Evolutionary conservation across 371 early-diverging fungal genomes (phyloP).

Genomic region (Mucor lusitanicus): DNA sequence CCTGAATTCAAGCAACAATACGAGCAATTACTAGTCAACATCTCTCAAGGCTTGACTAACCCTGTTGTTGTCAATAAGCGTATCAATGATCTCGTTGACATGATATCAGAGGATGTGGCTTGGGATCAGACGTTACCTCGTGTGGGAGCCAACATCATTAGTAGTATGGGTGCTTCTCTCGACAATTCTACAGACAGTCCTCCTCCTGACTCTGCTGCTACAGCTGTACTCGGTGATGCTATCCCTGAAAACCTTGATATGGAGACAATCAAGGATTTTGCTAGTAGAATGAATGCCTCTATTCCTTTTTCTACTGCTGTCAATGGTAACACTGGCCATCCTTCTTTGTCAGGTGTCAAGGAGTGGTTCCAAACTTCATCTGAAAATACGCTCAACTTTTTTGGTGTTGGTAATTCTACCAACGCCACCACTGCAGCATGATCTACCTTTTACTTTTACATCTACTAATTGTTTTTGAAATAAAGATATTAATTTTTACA

Average conservation of each 20-base stretch:
- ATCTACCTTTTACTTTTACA: neutral
- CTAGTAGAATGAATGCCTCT: neutral
- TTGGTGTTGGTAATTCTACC: neutral
- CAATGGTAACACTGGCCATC: constrained; percentile 7
- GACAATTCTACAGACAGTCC: neutral
- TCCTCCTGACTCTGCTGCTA: neutral
- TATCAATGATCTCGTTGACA: constrained; percentile 13
- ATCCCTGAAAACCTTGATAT: neutral
- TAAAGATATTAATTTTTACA: neutral
- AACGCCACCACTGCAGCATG: neutral
- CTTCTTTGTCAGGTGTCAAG: constrained; percentile 21
- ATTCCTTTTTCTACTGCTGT: constrained; percentile 13
- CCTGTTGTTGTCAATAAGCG: constrained; percentile 20
- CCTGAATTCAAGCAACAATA: constrained; percentile 28
- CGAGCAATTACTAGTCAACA: constrained; percentile 25
- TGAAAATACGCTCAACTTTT: constrained; percentile 14
- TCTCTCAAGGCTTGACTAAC: constrained; percentile 20
- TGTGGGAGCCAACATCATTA: neutral
- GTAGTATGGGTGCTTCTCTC: neutral
- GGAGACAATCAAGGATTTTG: neutral
- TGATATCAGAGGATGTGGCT: constrained; percentile 26
- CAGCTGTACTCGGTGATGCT: neutral
- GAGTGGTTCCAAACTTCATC: constrained; percentile 11
- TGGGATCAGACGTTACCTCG: constrained; percentile 25
- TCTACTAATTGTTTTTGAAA: neutral